Evolutionary conservation across 306 rosid genomes (phyloP), one percentile per base, ranked within the genome.

Genomic region (Purshia tridentata): DNA sequence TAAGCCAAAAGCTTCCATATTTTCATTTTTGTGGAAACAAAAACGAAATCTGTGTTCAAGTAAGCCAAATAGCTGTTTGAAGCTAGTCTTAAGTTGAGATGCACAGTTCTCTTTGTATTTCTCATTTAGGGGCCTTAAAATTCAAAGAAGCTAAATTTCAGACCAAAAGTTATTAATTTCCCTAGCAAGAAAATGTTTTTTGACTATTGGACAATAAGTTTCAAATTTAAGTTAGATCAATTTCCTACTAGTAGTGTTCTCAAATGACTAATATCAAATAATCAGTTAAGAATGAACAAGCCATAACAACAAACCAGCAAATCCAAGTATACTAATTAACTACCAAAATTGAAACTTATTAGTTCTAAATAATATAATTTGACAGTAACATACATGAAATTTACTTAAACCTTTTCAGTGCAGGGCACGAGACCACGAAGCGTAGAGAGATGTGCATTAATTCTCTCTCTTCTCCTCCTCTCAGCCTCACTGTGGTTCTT

Each of bases 401-500:
- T 55, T 4, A 20, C 71, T 42, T 39, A 44, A 44, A 89, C 98
- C 92, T 90, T 92, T 13, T 83, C 80, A 65, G 76, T 75, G 81
- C 85, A 73, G 69, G 92, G 79, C 5, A 92, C 90, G 60, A 90
- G 84, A 39, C 84, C 83, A 57, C 98, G 98, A 46, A 92, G 86
- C 9, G 94, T 88, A 18, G 82, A 69, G 68, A 92, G 90, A 87
- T 90, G 98, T 13, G 88, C 84, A 80, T 92, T 92, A 45, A 92
- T 92, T 81, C 97, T 87, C 86, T 90, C 95, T 74, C 98, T 84
- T 70, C 98, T 82, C 82, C 96, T 86, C 84, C 87, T 86, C 87
- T 92, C 97, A 8, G 98, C 98, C 68, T 88, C 92, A 72, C 96
- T 87, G 72, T 92, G 98, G 19, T 73, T 92, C 86, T 88, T 90